These are phyloP conservation scores for Apostasia shenzhenica DNA, from an alignment of 106 monocot species.

Conservation along the genomic window DNA sequence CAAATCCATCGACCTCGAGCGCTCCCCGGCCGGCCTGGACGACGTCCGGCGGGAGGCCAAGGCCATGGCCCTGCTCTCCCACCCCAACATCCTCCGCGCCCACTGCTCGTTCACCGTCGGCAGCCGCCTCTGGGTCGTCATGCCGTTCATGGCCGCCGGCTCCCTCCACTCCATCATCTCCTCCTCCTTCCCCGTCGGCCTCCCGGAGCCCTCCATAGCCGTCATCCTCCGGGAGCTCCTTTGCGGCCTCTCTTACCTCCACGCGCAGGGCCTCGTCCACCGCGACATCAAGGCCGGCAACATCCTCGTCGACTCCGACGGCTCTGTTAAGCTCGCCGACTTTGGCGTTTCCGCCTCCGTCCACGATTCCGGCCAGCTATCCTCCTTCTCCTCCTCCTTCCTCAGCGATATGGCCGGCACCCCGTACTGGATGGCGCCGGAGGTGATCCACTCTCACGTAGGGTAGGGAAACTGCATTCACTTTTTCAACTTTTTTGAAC, in stretches of 20 bases:
- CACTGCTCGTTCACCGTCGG: conserved; percentile 77
- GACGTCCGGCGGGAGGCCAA: conserved; percentile 63
- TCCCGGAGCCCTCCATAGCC: conserved; percentile 51
- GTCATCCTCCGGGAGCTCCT: conserved; percentile 48
- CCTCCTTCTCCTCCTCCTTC: conserved; percentile 12
- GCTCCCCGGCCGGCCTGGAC: conserved; percentile 56
- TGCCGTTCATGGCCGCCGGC: conserved; percentile 81
- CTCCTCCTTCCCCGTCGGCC: conserved; percentile 43
- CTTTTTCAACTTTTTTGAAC: too few relatives aligned
- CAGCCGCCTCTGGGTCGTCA: conserved; percentile 65
- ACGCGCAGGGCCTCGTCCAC: conserved; percentile 63
- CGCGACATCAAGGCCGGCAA: conserved; percentile 75
- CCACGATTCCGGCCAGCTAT: conserved; percentile 33
- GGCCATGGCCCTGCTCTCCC: conserved; percentile 58
- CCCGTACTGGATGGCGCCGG: conserved; percentile 88
- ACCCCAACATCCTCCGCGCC: conserved; percentile 69
- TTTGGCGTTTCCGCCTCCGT: conserved; percentile 82
- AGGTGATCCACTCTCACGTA: conserved; percentile 70
- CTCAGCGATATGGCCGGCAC: conserved; percentile 55
- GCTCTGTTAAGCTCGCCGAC: conserved; percentile 62
- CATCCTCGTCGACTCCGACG: conserved; percentile 66
- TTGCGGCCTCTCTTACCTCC: conserved; percentile 52
- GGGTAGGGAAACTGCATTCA: neutral
- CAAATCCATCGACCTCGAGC: conserved; percentile 70
- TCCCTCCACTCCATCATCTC: conserved; percentile 69